phyloP scores from a whole-genome alignment of 768 basidiomycete genomes.

The Auriculariales sp. region DNA sequence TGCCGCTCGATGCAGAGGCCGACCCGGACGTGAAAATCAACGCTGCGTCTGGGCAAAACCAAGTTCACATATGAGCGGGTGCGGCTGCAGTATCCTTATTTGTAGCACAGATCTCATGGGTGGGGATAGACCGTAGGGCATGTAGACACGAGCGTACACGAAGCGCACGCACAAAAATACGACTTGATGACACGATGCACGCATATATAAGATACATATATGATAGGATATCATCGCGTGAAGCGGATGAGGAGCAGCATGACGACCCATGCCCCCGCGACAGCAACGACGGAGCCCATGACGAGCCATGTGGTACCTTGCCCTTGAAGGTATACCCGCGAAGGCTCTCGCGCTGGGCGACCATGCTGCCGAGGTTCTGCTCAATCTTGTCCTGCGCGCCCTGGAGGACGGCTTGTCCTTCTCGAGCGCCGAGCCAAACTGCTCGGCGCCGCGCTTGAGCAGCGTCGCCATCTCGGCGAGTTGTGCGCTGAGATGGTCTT shows the following conservation, averaged over 20 bases:
- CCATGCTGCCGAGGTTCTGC: conserved; percentile 54
- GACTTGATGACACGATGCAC: neutral
- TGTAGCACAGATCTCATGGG: too few relatives aligned
- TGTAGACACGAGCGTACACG: too few relatives aligned
- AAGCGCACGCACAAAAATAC: too few relatives aligned
- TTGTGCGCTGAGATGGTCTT: conserved; percentile 60
- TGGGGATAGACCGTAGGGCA: too few relatives aligned
- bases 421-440: conserved; percentile 58
- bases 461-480: conserved; percentile 79
- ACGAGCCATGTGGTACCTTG: conserved; percentile 61
- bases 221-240: conserved; percentile 17
- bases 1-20: too few relatives aligned
- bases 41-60: too few relatives aligned
- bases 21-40: too few relatives aligned
- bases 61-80: too few relatives aligned
- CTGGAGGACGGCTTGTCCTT: conserved; percentile 63
- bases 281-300: conserved; percentile 46
- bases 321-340: conserved; percentile 50
- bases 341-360: conserved; percentile 44
- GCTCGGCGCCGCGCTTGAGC: conserved; percentile 67
- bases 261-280: conserved; percentile 39
- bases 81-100: too few relatives aligned
- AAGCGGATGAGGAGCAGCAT: conserved; percentile 65
- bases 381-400: conserved; percentile 60
- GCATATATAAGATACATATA: neutral